Evolutionary conservation across 2,329 filamentous ascomycete species (phyloP), one percentile per base, ranked within the genome.

Genomic region (Neofusicoccum kwambonambiense): DNA sequence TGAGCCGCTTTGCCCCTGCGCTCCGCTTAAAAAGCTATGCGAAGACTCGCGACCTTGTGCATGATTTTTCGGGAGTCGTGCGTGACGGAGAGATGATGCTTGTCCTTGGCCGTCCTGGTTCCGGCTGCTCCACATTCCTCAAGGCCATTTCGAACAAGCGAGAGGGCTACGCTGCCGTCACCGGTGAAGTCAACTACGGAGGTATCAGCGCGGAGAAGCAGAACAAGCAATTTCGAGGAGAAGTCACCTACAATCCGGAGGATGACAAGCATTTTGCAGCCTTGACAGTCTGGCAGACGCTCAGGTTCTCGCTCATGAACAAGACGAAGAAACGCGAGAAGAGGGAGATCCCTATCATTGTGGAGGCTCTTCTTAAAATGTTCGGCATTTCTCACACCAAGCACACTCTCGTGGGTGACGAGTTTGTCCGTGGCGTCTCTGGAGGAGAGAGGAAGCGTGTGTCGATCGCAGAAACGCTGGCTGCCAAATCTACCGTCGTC

Each of bases 361-460:
- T 90, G 17, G 84, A 88, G 61, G 88, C 89, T 0, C 78, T 94
- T 51, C 78, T 93, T 73, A 89, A 87, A 71, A 92, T 93, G 81
- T 93, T 94, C 69, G 90, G 89, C 9, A 93, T 94, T 64, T 83
- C 82, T 12, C 91, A 94, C 71, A 93, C 90, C 0, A 87, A 85
- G 70, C 83, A 90, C 70, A 94, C 91, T 0, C 81, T 87, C 1
- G 90, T 94, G 1, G 91, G 91, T n/a, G 87, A 93, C 71, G 87
- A 89, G 67, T 86, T 82, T 70, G 84, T 88, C 6, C 86, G 90
- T 52, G 91, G 91, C 74, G 89, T 94, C 0, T 91, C 88, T 52
- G 91, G 91, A 70, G 91, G 91, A 65, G 91, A 95, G 78, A 81
- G 91, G 42, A 94, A 93, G 75, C 89, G 91, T 72, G 90, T 92